Evolutionary conservation across 441 rosid genomes (phyloP), one percentile per base, ranked within the genome.

Genomic region (Isatis lusitanica): DNA sequence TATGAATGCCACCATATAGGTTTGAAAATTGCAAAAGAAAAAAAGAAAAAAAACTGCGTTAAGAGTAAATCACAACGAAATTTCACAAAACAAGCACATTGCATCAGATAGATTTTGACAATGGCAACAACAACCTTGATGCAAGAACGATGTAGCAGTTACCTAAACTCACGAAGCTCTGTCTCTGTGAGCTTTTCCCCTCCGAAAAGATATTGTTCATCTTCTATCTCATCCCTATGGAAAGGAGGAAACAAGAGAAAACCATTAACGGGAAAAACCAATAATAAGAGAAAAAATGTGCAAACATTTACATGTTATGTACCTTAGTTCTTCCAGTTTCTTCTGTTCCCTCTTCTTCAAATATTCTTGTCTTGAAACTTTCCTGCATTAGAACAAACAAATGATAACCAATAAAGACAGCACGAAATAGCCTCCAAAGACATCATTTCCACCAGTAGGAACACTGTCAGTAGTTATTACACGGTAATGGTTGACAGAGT

Each of bases 301-400:
- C 18, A 58, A 57, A 50, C 50, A 50, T 24, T 6, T 59, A 65
- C 69, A 66, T 50, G 69, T 69, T 36, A 18, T 36, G 61, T 85
- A 93, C 98, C 90, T 85, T 69, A 91, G 80, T 80, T 91, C 92
- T 53, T 89, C 90, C 79, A 90, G 77, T 79, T 90, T 88, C 84
- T 87, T 88, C 74, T 89, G 89, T 82, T 87, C 97, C 77, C 97
- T 85, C 79, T 89, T 91, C 81, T 87, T 89, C 52, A 91, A 76
- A 81, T 91, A 91, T 70, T 86, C 97, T 81, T 78, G 94, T 78
- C 99, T 86, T 70, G 99, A 95, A 64, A 92, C 86, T 80, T 93
- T 90, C 78, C 98, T 93, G 87, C 57, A 78, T 59, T 28, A 53
- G 74, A 39, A 58, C 74, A 53, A 44, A 62, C 55, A 67, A 68